Evolutionary conservation across 1,284 basidiomycete genomes (phyloP).

Genomic region (Melampsora americana): DNA sequence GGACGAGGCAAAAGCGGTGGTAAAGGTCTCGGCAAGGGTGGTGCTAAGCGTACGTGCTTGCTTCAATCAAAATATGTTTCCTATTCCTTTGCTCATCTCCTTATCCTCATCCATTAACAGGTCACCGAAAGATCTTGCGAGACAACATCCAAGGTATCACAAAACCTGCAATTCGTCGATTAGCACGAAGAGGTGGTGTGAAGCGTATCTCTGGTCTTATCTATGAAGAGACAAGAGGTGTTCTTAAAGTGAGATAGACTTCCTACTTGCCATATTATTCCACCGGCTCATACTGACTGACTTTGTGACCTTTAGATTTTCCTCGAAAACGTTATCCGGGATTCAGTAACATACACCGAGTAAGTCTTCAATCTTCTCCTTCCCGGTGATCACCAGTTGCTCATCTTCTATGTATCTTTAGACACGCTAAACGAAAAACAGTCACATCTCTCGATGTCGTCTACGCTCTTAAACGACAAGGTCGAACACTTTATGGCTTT

Average conservation of each 20-base stretch:
- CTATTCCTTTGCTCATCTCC: not conserved
- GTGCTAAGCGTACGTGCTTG: slow-evolving; percentile 35
- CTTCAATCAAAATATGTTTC: not conserved
- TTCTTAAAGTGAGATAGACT: slow-evolving; percentile 60
- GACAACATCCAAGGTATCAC: slow-evolving; percentile 81
- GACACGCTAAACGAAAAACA: slow-evolving; percentile 84
- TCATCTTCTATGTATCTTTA: not conserved
- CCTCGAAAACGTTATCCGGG: slow-evolving; percentile 69
- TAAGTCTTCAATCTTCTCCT: not conserved
- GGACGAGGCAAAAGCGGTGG: slow-evolving; percentile 72
- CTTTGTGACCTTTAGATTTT: slow-evolving; percentile 57
- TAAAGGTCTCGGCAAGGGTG: slow-evolving; percentile 76
- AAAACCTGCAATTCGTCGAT: slow-evolving; percentile 86
- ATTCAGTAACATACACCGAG: slow-evolving; percentile 84
- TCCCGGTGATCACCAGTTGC: no score
- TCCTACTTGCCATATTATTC: not conserved
- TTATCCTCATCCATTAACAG: not conserved
- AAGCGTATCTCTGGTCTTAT: slow-evolving; percentile 89
- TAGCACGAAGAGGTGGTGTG: slow-evolving; percentile 90
- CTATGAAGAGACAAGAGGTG: slow-evolving; percentile 86
- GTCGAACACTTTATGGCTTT: slow-evolving; percentile 81
- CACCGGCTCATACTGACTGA: not conserved
- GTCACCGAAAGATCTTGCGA: slow-evolving; percentile 48
- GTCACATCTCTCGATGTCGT: slow-evolving; percentile 85
- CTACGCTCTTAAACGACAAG: slow-evolving; percentile 86